A percentile compares a stretch with the other conserved stretches of the same genome.
These are phyloP conservation scores for Candida sakaeoensis DNA, from an alignment of 805 yeast genomes.

Conservation along the genomic window DNA sequence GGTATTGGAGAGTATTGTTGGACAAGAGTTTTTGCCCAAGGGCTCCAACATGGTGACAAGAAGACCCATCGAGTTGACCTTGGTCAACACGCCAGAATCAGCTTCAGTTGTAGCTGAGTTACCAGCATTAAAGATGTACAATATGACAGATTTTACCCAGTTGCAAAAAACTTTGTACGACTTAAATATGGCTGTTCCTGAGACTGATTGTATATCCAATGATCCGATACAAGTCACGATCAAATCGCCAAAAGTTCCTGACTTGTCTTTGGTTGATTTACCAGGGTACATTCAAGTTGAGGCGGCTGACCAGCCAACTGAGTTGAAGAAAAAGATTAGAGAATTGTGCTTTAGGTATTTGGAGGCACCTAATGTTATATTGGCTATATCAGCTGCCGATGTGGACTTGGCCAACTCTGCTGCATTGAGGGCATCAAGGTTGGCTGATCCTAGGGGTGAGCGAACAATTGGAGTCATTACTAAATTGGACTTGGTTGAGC, in stretches of 20 bases:
- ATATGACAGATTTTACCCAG: constrained; percentile 80
- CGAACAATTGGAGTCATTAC: constrained; percentile 96
- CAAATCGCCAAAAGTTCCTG: constrained; percentile 84
- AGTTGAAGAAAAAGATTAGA: constrained; percentile 73
- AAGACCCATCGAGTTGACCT: constrained; percentile 92
- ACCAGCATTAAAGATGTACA: constrained; percentile 80
- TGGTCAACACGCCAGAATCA: constrained; percentile 76
- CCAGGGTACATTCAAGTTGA: constrained; percentile 98
- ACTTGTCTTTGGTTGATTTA: constrained; percentile 86
- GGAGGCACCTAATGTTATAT: constrained; percentile 86
- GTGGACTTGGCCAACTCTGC: constrained; percentile 96
- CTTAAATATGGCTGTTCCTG: constrained; percentile 88
- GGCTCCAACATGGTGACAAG: constrained; percentile 98
- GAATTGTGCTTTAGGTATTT: constrained; percentile 80
- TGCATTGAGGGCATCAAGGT: constrained; percentile 84
- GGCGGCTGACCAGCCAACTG: constrained; percentile 92
- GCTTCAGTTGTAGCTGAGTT: constrained; percentile 90
- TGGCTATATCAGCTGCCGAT: constrained; percentile 96
- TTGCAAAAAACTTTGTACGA: constrained; percentile 87
- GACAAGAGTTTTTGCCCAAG: constrained; percentile 96
- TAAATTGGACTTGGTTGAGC: constrained; percentile 84
- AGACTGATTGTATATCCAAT: constrained; percentile 76
- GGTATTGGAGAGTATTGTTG: constrained; percentile 92
- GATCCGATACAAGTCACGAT: constrained; percentile 94
- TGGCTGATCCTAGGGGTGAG: constrained; percentile 90